Conservation (phyloP, 2,329 filamentous ascomycete species). For the Penicillium sp. region DNA sequence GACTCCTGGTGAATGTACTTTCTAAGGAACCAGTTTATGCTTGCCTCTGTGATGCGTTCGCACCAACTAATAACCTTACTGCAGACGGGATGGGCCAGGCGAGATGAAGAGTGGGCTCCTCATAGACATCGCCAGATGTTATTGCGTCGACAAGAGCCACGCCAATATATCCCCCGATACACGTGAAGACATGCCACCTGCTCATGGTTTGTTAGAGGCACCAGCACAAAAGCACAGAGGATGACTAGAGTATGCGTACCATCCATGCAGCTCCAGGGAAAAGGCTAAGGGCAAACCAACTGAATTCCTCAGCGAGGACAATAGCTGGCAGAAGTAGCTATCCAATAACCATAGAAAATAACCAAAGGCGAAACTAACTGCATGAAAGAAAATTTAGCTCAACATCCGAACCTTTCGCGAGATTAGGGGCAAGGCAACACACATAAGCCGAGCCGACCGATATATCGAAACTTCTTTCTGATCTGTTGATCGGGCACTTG, state of each 20-base stretch:
- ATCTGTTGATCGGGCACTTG: slow-evolving; percentile 27
- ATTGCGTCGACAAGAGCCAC: slow-evolving; percentile 38
- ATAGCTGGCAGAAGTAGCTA: slow-evolving; percentile 28
- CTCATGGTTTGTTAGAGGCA: not conserved
- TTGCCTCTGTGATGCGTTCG: not conserved
- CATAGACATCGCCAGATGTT: slow-evolving; percentile 29
- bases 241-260: slow-evolving; percentile 25
- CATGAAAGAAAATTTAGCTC: not conserved
- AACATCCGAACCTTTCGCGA: not conserved
- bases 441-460: slow-evolving; percentile 25
- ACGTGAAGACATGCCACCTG: slow-evolving; percentile 44
- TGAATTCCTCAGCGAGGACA: slow-evolving; percentile 24
- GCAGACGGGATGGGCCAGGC: not conserved
- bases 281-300: slow-evolving; percentile 38
- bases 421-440: slow-evolving; percentile 8
- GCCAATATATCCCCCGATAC: slow-evolving; percentile 39
- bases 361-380: slow-evolving; percentile 36
- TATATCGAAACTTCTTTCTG: slow-evolving; percentile 18
- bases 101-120: slow-evolving; percentile 19
- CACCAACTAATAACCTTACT: not conserved
- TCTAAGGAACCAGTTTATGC: not conserved
- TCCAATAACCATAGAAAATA: slow-evolving; percentile 42
- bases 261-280: slow-evolving; percentile 41
- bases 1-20: not conserved
- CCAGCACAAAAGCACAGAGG: too few relatives aligned